phyloP scores from a whole-genome alignment of 2,329 filamentous ascomycete genomes.

The Penicillium brasilianum region DNA sequence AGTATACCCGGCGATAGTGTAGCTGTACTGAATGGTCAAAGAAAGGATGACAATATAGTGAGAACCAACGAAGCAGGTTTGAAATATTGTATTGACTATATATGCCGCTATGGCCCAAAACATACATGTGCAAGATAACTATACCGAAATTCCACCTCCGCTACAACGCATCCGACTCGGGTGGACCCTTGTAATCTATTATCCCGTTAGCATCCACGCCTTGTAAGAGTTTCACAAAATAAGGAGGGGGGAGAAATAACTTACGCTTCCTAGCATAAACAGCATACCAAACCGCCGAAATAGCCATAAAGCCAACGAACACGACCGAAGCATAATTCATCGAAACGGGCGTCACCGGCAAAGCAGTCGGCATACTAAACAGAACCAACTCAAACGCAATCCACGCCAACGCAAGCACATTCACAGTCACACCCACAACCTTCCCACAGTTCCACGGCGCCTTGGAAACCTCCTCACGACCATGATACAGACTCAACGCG shows the following conservation, averaged over 20 bases:
- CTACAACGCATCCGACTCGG: conserved; percentile 36
- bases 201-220: conserved; percentile 3
- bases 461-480: conserved; percentile 53
- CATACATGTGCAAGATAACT: background rate
- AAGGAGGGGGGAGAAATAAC: conserved; percentile 20
- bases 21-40: background rate
- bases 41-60: no score
- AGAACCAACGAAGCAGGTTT: no score
- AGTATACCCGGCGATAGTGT: background rate
- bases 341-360: conserved; percentile 62
- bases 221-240: background rate
- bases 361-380: conserved; percentile 60
- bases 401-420: conserved; percentile 56
- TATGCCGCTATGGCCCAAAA: background rate
- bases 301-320: conserved; percentile 66
- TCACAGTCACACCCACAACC: conserved; percentile 51
- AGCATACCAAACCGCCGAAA: conserved; percentile 68
- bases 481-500: conserved; percentile 54
- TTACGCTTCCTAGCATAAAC: conserved; percentile 58
- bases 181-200: conserved; percentile 44
- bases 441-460: conserved; percentile 56
- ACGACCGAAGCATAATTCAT: conserved; percentile 78
- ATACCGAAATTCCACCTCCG: background rate
- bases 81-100: background rate
- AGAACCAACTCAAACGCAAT: conserved; percentile 61